Evolutionary conservation across 1,284 basidiomycete genomes (phyloP), one percentile per base, ranked within the genome.

Genomic region (Sanghuangporus baumii): DNA sequence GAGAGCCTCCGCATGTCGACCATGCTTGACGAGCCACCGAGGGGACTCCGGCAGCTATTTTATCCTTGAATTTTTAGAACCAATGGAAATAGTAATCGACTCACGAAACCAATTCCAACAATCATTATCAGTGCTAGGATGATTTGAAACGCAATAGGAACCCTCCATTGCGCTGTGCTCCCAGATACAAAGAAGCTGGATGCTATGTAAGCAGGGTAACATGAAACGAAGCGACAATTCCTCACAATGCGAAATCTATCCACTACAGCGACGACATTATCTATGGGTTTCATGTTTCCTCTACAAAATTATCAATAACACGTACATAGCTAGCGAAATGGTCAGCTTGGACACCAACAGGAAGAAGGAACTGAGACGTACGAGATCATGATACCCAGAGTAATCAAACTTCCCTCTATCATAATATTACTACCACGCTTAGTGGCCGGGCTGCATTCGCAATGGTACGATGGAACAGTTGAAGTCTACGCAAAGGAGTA

Each of bases 351-450:
- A 11, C n/a, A 56, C 8, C 16, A 37, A 36, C 34, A 38, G 12
- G 8, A 36, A 59, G 18, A 14, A 6, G 6, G 12, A 20, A 26
- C 5, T n/a, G 5, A 52, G 12, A 60, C 59, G 74, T 65, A 85
- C 82, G 84, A 83, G 62, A 88, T 73, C 81, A 87, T 88, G 67
- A 89, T 83, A 64, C 88, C 88, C 67, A 86, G 84, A 1, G 86
- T 84, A 62, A 89, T 88, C 2, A 89, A 74, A 69, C 81, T 82
- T 3, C 87, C 85, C 73, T 88, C 86, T 54, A 89, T 76, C 79
- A 87, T 85, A 48, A 89, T 88, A 61, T 87, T 77, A 65, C 81
- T 81, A 20, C 88, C 87, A 63, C 88, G 76, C 66, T 81, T 80
- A 41, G 80, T 75, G 4, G 86, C 81, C 4, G 83, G 81, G 2